Evolutionary conservation across 345 rosid genomes (phyloP), one percentile per base, ranked within the genome.

Genomic region (Brassica rapa): DNA sequence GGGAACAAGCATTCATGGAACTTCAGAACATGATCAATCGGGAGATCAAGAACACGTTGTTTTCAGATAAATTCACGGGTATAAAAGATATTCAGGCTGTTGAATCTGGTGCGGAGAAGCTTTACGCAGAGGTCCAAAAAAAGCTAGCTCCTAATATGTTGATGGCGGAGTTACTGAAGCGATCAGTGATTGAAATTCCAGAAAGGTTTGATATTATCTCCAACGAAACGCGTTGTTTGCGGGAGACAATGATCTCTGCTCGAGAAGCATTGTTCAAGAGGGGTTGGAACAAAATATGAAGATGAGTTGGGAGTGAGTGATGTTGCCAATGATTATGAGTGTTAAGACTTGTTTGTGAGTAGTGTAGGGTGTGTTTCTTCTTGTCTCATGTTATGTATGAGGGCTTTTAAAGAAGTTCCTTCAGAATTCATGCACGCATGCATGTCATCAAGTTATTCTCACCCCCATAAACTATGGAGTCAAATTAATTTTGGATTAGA

Each of bases 201-300:
- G 82, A 82, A 11, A 97, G 87, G 66, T 72, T 92, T 64, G 93
- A 95, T 74, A 41, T 76, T 74, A 86, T 92, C 64, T 72, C 86
- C 2, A 86, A 85, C 74, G 86, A 81, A 79, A 89, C 85, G 41
- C 85, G 83, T 72, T 68, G 72, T 70, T 88, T 92, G 77, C 86
- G 82, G 80, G 89, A 86, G 75, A 77, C 88, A 65, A 86, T 91
- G 77, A 77, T 91, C 64, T 65, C 83, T 0, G 91, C 91, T 23
- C 90, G 94, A 5, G 91, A 91, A 77, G 89, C 91, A 11, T 76
- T 94, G 86, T 89, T 88, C 2, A 81, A 89, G 83, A 85, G 82
- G 41, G 30, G 84, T 94, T 5, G 85, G 95, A 80, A 78, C 46
- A 10, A 80, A 79, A 73, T 68, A 56, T 16, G 77, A 29, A 15